Base-by-base conservation (phyloP, 257 asterid species). In the Capsicum rhomboideum region DNA sequence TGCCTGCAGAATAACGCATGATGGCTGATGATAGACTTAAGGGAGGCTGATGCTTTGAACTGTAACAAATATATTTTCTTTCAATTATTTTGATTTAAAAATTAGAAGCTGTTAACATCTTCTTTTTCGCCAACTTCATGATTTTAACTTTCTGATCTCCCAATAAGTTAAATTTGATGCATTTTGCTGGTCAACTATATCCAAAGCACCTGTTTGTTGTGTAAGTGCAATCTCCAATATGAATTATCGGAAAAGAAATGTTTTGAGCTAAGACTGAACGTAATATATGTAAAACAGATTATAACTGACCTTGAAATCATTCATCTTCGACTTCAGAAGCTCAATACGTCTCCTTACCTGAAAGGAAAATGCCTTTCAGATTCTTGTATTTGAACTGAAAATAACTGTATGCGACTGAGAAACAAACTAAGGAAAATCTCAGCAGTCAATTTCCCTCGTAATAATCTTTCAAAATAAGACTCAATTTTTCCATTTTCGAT, bases 291-390 rank as follows among this genome's bases (percentile, higher is more conserved):
- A 14, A 23, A 8, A 75, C 61, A 55, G 77, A 42, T 58, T 52
- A 49, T 21, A 82, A 84, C 80, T 85, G 88, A 94, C 98, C 95
- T 91, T 88, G 80, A 90, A 91, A 53, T 85, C 85, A 20, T 61
- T 85, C 83, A 92, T 89, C 89, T 87, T 91, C 56, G 85, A 50
- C 92, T 90, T 89, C 87, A 89, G 87, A 78, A 86, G 87, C 80
- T 95, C 92, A 86, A 92, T 56, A 79, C 91, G 87, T 87, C 90
- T 90, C 91, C 84, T 83, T 86, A 89, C 90, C 98, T 95, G 92
- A 77, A 77, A 49, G 81, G 23, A 77, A 49, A 16, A 77, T 77
- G 44, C 42, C 63, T 50, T 77, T 77, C 81, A 77, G 81, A 77
- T 50, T 49, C 61, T 77, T 77, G 81, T 77, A 50, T 50, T 77